Evolutionary conservation across 2,329 filamentous ascomycete species (phyloP).

Genomic region (Harringtonia lauricola): DNA sequence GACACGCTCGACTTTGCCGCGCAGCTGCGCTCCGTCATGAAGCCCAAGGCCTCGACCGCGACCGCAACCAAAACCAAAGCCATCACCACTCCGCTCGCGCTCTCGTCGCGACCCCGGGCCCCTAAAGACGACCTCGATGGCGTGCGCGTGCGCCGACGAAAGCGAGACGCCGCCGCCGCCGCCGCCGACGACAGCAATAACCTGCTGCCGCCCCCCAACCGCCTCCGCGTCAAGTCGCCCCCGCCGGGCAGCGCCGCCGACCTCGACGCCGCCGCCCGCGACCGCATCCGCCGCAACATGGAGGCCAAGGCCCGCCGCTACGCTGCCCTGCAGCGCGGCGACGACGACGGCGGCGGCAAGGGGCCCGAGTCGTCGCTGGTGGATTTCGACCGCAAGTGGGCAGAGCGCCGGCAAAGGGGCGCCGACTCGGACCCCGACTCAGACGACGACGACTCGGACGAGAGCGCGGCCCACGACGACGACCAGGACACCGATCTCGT

Average conservation of each 20-base stretch:
- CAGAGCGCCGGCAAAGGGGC: conserved; percentile 39
- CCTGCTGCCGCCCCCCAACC: neutral
- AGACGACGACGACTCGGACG: conserved; percentile 62
- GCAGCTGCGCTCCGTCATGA: conserved; percentile 75
- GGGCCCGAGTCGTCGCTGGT: conserved; percentile 60
- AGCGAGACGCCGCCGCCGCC: neutral
- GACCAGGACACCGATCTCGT: conserved; percentile 50
- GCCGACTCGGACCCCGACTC: conserved; percentile 51
- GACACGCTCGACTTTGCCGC: conserved; percentile 78
- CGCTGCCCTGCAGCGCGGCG: conserved; percentile 81
- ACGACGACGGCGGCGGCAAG: conserved; percentile 43
- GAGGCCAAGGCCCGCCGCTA: conserved; percentile 85
- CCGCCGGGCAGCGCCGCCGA: conserved; percentile 31
- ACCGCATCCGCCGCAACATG: conserved; percentile 67
- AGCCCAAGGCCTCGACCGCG: conserved; percentile 38
- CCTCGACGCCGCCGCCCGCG: conserved; percentile 57
- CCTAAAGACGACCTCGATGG: neutral
- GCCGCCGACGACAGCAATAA: neutral
- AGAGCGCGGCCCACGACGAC: conserved; percentile 24
- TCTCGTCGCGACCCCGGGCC: neutral
- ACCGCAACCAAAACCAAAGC: conserved; percentile 14
- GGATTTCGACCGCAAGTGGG: conserved; percentile 96
- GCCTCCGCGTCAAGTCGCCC: conserved; percentile 38
- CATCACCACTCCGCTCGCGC: conserved; percentile 1
- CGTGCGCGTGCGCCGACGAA: conserved; percentile 1